These are phyloP conservation scores for Lactifluus echinatus DNA, from an alignment of 768 basidiomycete species.

Conservation along the genomic window DNA sequence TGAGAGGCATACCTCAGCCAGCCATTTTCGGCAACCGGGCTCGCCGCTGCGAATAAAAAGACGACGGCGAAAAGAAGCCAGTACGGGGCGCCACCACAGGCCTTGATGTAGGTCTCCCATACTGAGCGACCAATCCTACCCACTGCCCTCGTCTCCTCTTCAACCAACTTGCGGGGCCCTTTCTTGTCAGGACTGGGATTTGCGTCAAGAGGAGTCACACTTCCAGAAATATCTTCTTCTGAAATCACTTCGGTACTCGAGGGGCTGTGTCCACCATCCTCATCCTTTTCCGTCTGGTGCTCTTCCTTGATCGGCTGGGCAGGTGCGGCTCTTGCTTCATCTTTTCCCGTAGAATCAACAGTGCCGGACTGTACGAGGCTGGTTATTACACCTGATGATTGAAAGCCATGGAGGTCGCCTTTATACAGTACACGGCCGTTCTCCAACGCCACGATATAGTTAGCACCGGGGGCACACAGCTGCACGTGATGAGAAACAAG, in stretches of 20 bases:
- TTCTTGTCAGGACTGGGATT: slow-evolving; percentile 34
- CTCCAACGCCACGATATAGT: slow-evolving; percentile 76
- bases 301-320: slow-evolving; percentile 25
- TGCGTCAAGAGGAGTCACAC: slow-evolving; percentile 29
- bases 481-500: slow-evolving; percentile 94
- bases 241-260: slow-evolving; percentile 18
- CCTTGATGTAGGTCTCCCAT: slow-evolving; percentile 38
- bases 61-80: slow-evolving; percentile 33
- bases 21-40: slow-evolving; percentile 41
- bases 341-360: slow-evolving; percentile 25
- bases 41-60: slow-evolving; percentile 32
- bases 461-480: slow-evolving; percentile 71
- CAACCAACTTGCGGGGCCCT: slow-evolving; percentile 70
- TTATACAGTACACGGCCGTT: slow-evolving; percentile 72
- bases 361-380: slow-evolving; percentile 54
- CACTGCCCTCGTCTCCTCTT: slow-evolving; percentile 47
- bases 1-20: slow-evolving; percentile 29
- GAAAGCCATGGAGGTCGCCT: slow-evolving; percentile 58
- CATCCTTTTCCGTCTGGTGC: not conserved
- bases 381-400: slow-evolving; percentile 54
- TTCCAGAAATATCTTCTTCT: slow-evolving; percentile 37
- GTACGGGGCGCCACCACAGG: slow-evolving; percentile 31
- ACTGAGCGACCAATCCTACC: slow-evolving; percentile 39
- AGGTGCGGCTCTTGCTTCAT: slow-evolving; percentile 32
- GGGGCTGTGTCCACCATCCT: slow-evolving; percentile 30